Percentiles rank a stretch among this genome's conserved stretches.
Conservation (phyloP, 495 filamentous ascomycete species). For the Jackrogersella minutella region DNA sequence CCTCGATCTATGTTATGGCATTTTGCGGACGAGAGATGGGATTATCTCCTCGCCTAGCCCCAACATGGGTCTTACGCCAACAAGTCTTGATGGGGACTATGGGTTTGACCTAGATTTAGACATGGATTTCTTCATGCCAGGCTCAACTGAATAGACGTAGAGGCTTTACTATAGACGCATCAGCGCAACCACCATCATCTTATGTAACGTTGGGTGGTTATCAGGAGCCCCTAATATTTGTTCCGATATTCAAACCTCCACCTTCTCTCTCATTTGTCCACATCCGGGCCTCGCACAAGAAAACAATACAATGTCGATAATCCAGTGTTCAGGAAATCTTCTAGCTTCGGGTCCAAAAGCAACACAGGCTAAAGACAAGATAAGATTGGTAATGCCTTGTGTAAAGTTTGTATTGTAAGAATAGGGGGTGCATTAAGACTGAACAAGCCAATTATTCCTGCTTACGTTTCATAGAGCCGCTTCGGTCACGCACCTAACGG, state of each 20-base stretch:
- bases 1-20: slow-evolving; percentile 41
- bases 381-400: too few species aligned
- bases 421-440: too few species aligned
- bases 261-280: too few species aligned
- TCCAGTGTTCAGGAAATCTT: too few species aligned
- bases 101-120: slow-evolving; percentile 34
- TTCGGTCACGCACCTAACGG: not conserved
- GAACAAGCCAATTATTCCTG: not conserved
- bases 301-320: too few species aligned
- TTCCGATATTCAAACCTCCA: too few species aligned
- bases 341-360: too few species aligned
- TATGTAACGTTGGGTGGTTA: not conserved
- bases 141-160: slow-evolving; percentile 1
- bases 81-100: slow-evolving; percentile 21
- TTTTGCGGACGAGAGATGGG: slow-evolving; percentile 33
- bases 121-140: slow-evolving; percentile 38
- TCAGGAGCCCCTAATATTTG: too few species aligned
- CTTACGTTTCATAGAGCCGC: not conserved
- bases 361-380: too few species aligned
- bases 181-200: not conserved
- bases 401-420: too few species aligned
- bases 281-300: too few species aligned
- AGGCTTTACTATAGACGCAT: not conserved
- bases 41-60: slow-evolving; percentile 5
- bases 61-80: slow-evolving; percentile 23